phyloP scores from a whole-genome alignment of 148 eudicot species.

The Rhododendron williamsianum region DNA sequence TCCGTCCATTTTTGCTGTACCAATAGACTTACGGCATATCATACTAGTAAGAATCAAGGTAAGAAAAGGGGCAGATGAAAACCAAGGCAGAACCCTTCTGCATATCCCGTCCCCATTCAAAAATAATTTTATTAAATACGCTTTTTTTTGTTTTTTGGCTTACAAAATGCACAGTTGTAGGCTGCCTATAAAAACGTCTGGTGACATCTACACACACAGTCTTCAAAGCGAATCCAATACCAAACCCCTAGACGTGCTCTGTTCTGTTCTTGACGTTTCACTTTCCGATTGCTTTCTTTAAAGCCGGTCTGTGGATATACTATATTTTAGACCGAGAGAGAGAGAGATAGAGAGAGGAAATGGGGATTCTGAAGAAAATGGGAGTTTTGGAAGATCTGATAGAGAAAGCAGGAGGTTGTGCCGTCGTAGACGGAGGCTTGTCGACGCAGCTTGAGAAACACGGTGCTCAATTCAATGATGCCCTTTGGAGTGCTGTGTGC shows the following conservation, averaged over 20 bases:
- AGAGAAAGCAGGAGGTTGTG: constrained; percentile 66
- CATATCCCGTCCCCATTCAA: constrained; percentile 11
- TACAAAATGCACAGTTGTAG: no score
- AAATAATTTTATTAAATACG: no score
- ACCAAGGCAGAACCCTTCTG: constrained; percentile 3
- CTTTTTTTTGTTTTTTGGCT: no score
- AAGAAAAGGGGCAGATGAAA: constrained; percentile 6
- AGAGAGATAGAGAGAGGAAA: constrained; percentile 1
- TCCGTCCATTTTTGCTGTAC: no score
- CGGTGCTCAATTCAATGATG: constrained; percentile 63
- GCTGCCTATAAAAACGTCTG: background rate
- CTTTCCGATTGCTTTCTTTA: background rate
- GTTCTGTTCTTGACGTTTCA: background rate
- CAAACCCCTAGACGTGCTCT: background rate
- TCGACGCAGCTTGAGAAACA: constrained; percentile 74
- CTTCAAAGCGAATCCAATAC: background rate
- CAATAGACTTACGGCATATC: no score
- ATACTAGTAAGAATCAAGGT: background rate
- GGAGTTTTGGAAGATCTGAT: constrained; percentile 52
- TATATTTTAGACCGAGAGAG: background rate
- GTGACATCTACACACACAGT: background rate
- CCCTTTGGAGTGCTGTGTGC: constrained; percentile 79
- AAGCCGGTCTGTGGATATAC: background rate
- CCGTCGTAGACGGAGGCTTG: constrained; percentile 71
- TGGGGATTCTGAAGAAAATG: constrained; percentile 21